Evolutionary conservation across 2,329 filamentous ascomycete genomes (phyloP).

Genomic region (Ophiostoma tasmaniense): DNA sequence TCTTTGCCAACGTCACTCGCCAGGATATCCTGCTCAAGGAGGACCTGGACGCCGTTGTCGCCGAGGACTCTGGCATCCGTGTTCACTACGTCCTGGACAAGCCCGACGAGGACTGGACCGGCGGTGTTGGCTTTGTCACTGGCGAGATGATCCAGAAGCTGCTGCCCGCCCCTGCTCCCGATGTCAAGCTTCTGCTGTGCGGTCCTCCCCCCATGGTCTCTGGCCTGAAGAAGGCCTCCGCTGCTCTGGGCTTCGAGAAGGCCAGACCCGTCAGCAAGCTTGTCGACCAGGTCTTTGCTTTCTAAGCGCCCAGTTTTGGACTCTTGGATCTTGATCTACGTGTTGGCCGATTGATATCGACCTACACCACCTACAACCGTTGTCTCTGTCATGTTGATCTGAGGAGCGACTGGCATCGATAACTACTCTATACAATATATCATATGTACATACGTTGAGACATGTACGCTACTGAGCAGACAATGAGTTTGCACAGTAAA

Average conservation of each 20-base stretch:
- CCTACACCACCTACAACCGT: background rate
- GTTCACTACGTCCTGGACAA: constrained; percentile 96
- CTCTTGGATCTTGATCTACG: background rate
- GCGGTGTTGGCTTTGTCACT: constrained; percentile 91
- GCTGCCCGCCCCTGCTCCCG: constrained; percentile 71
- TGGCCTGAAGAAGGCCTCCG: constrained; percentile 92
- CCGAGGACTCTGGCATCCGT: constrained; percentile 71
- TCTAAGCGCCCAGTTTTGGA: constrained; percentile 38
- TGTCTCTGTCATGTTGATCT: background rate
- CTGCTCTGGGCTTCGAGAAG: constrained; percentile 84
- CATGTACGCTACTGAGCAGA: background rate
- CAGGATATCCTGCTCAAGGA: constrained; percentile 92
- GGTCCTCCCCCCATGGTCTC: constrained; percentile 95
- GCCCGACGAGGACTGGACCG: constrained; percentile 83
- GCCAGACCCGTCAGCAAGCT: constrained; percentile 93
- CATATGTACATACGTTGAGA: background rate
- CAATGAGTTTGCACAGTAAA: background rate
- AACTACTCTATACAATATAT: background rate
- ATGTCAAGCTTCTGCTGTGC: constrained; percentile 91
- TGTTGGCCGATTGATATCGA: background rate
- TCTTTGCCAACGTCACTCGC: constrained; percentile 92
- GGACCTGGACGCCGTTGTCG: constrained; percentile 71
- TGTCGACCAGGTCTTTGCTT: constrained; percentile 95
- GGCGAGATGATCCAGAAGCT: constrained; percentile 89
- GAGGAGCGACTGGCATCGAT: background rate